Base-by-base conservation (phyloP, 192 early-diverging fungal species). In the Kickxella alabastrina region DNA sequence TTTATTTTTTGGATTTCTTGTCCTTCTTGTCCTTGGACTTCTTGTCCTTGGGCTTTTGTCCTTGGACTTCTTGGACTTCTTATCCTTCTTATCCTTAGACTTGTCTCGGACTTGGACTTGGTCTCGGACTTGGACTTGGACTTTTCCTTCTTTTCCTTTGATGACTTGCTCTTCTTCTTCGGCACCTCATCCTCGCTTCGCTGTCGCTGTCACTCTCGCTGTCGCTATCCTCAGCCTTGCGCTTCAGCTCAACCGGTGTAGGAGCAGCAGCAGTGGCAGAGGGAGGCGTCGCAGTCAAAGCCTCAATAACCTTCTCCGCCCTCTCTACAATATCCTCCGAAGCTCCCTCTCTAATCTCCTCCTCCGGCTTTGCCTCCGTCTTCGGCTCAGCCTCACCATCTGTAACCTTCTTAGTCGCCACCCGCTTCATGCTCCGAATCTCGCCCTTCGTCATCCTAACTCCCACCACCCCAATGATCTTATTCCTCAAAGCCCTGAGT, bases 101-200 rank as follows among this genome's bases (percentile, higher is more conserved):
- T 32, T 51, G 36, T 55, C 47, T 1, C 24, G 4, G 2, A 15
- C 36, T 39, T 50, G 49, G 21, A 21, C 31, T 36, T 35, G 6
- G 6, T 36, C 23, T 55, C 24, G 4, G 2, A 15, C 36, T 39
- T 50, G 49, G 21, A 21, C 31, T 36, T 35, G 6, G 6, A n/a
- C n/a, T 36, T 17, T 55, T 42, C 27, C 28, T 51, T 43, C 17
- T 47, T 40, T 3, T 44, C 28, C 35, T 54, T 54, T 6, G 29
- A 23, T 34, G 39, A 47, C 47, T 63, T 63, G 10, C 29, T 43
- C 42, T 63, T 55, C 22, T 48, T 55, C 43, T 52, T 50, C 24
- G 39, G 17, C 23, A 50, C 51, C 15, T 17, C 40, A 27, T 52
- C n/a, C n/a, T n/a, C n/a, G n/a, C 62, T 10, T 55, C 37, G 25